Percentiles rank a stretch among this genome's conserved stretches.
Conservation (phyloP, 345 rosid genomes). For the Rhodomyrtus tomentosa region DNA sequence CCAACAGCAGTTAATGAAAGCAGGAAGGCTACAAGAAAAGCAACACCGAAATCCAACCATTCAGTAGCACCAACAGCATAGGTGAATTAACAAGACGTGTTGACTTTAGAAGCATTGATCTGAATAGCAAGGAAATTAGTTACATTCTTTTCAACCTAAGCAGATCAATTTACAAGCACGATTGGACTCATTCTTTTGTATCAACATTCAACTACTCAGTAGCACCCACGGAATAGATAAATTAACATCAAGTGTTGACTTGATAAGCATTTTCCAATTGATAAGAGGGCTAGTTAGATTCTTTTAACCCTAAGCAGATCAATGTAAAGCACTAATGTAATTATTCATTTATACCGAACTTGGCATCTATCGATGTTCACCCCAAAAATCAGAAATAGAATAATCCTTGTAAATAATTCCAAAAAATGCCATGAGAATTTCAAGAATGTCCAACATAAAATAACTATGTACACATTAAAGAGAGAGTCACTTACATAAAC, state of each 20-base stretch:
- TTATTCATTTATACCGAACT: not conserved
- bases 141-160: not conserved
- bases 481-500: constrained; percentile 43
- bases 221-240: not conserved
- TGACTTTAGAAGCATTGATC: not conserved
- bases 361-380: not conserved
- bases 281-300: not conserved
- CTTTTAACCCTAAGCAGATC: not conserved
- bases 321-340: not conserved
- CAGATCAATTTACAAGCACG: not conserved
- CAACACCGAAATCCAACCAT: not conserved
- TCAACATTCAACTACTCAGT: not conserved
- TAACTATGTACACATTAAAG: not conserved
- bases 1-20: not conserved
- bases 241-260: not conserved
- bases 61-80: not conserved
- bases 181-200: not conserved
- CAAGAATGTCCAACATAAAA: not conserved
- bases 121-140: not conserved
- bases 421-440: not conserved
- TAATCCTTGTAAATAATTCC: not conserved
- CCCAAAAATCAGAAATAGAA: not conserved
- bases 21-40: not conserved
- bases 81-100: not conserved
- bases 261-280: not conserved